Base-by-base conservation (phyloP, 192 early-diverging fungal species). In the Anaeromyces robustus region DNA sequence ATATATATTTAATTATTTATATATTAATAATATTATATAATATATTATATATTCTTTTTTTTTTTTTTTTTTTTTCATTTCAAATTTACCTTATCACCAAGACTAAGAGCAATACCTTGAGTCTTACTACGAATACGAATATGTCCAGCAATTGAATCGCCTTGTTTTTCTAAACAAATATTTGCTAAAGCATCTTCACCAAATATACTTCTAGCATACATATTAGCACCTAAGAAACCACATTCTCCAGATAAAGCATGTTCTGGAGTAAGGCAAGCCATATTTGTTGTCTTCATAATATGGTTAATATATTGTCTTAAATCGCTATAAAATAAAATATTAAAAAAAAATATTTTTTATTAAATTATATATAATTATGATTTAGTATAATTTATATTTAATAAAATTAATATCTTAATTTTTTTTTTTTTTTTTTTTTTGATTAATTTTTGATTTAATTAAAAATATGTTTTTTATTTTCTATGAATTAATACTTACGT, bases 141-240 rank as follows among this genome's bases (percentile, higher is more conserved):
- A 86, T 99, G 98, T 14, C 97, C 98, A 28, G 92, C 91, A 80
- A 99, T 96, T 37, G 90, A 87, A 18, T 87, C 89, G 2, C 87
- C 89, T 68, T 89, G 91, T 82, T 90, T 88, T 84, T 99, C 98
- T 77, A 99, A 92, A 81, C 94, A 96, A 80, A 99, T 91, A 86
- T 98, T 99, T 39, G 98, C 98, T 84, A 99, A 87, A 6, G 98
- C 97, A 86, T 98, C 98, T 84, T 99, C 98, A 81, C 97, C 98
- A 89, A 99, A 99, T 68, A 98, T 96, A 79, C 92, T 94, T 32
- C 94, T 88, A 6, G 96, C 96, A 85, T 99, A 98, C 87, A 99
- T 89, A 85, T 99, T 99, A 29, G 97, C 97, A 12, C 97, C 96
- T 29, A 99, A 85, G 89, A 99, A 98, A 12, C 96, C 96, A 84